phyloP scores from a whole-genome alignment of 192 early-diverging fungal genomes.

The Funneliformis mosseae region DNA sequence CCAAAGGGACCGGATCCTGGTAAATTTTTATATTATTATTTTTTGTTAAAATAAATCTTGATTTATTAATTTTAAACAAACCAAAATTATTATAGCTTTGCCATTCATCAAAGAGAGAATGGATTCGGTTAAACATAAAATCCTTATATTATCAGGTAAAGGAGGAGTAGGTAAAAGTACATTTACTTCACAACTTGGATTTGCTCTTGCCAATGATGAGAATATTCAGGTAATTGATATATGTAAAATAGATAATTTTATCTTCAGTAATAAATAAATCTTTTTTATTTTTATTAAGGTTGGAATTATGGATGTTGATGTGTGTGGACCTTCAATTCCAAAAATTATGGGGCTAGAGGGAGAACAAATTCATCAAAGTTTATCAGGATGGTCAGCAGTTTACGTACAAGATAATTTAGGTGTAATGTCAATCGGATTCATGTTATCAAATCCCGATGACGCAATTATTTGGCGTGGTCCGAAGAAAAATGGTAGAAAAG shows the following conservation, averaged over 20 bases:
- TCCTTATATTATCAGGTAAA: constrained; percentile 96
- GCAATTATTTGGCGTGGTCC: constrained; percentile 96
- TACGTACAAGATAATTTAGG: constrained; percentile 78
- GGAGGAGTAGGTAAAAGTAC: constrained; percentile 98
- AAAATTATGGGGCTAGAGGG: constrained; percentile 86
- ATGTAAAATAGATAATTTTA: neutral
- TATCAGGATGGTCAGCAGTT: constrained; percentile 80
- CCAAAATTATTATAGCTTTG: constrained; percentile 49
- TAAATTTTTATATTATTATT: constrained; percentile 16
- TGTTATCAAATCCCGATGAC: constrained; percentile 83
- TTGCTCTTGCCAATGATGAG: constrained; percentile 71
- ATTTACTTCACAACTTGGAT: constrained; percentile 87
- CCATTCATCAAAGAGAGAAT: constrained; percentile 67
- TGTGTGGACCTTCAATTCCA: constrained; percentile 95
- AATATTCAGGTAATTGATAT: constrained; percentile 35
- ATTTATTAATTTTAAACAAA: neutral
- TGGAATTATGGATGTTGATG: constrained; percentile 94
- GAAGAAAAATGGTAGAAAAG: constrained; percentile 78
- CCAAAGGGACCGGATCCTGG: constrained; percentile 83
- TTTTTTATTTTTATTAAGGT: constrained; percentile 40
- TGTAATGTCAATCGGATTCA: constrained; percentile 94
- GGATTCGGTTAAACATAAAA: constrained; percentile 73
- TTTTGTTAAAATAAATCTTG: neutral
- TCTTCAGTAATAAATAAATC: neutral
- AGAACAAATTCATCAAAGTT: constrained; percentile 81